Conservation (phyloP, 2,329 filamentous ascomycete species). For the Macrophomina phaseolina region DNA sequence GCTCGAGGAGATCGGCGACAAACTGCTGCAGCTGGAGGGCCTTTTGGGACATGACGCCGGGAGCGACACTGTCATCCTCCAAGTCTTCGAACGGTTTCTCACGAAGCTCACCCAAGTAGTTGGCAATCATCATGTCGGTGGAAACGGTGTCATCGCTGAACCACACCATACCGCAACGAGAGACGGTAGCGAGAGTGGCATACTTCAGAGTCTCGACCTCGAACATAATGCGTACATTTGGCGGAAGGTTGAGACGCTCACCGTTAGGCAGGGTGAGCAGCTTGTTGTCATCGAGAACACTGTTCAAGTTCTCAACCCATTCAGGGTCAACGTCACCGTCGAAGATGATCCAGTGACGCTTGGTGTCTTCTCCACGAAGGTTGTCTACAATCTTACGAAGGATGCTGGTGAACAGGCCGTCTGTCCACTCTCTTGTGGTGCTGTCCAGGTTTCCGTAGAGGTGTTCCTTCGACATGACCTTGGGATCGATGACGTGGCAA, state of each 20-base stretch:
- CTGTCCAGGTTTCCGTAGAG: constrained; percentile 95
- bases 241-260: constrained; percentile 91
- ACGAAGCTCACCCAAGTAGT: constrained; percentile 85
- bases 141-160: constrained; percentile 98
- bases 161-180: constrained; percentile 99
- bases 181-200: constrained; percentile 96
- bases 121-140: constrained; percentile 86
- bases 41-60: constrained; percentile 60
- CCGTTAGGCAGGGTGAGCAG: constrained; percentile 95
- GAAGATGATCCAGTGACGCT: constrained; percentile 99
- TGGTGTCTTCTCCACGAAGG: constrained; percentile 92
- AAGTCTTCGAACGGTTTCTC: constrained; percentile 90
- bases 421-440: constrained; percentile 98
- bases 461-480: constrained; percentile 99
- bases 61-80: constrained; percentile 83
- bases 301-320: constrained; percentile 99
- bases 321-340: constrained; percentile 99
- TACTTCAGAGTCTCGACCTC: constrained; percentile 98
- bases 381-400: constrained; percentile 99
- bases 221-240: constrained; percentile 99
- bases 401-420: constrained; percentile 97
- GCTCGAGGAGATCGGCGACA: constrained; percentile 78
- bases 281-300: constrained; percentile 98
- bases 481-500: constrained; percentile 96
- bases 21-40: constrained; percentile 78